Conservation (phyloP, 441 rosid genomes). For the Populus hybrid region DNA sequence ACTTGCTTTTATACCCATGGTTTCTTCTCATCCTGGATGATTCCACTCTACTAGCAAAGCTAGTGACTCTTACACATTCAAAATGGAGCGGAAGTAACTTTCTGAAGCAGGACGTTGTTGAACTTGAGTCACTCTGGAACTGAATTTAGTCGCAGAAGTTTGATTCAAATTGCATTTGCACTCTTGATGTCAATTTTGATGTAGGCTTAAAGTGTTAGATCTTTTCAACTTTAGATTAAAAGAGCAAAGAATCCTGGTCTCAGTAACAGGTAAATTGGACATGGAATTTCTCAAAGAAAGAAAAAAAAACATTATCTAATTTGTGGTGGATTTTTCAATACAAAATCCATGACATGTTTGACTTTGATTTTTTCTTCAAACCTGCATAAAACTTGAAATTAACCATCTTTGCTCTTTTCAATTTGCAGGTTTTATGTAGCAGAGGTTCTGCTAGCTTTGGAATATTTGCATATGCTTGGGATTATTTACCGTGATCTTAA, state of each 20-base stretch:
- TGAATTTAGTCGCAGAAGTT: not conserved
- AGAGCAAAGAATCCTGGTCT: not conserved
- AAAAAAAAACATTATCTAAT: not conserved
- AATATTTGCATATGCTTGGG: slow-evolving; percentile 93
- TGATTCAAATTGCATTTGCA: not conserved
- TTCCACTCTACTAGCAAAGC: not conserved
- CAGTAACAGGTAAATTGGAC: not conserved
- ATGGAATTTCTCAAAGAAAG: not conserved
- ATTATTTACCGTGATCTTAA: slow-evolving; percentile 86
- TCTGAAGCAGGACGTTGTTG: not conserved
- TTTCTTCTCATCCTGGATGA: not conserved
- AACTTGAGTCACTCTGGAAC: not conserved
- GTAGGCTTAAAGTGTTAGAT: not conserved
- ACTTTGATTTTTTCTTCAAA: not conserved
- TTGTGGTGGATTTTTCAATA: not conserved
- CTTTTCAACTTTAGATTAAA: not conserved
- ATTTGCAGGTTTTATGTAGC: slow-evolving; percentile 79
- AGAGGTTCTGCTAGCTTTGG: slow-evolving; percentile 76
- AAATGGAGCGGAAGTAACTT: not conserved
- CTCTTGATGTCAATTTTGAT: not conserved
- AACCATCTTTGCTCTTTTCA: slow-evolving; percentile 5
- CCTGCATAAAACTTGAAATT: slow-evolving; percentile 6
- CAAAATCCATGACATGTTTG: not conserved
- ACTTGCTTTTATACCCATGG: not conserved
- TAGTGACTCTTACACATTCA: not conserved